Conservation (phyloP, 495 filamentous ascomycete species). For the Letharia columbiana region DNA sequence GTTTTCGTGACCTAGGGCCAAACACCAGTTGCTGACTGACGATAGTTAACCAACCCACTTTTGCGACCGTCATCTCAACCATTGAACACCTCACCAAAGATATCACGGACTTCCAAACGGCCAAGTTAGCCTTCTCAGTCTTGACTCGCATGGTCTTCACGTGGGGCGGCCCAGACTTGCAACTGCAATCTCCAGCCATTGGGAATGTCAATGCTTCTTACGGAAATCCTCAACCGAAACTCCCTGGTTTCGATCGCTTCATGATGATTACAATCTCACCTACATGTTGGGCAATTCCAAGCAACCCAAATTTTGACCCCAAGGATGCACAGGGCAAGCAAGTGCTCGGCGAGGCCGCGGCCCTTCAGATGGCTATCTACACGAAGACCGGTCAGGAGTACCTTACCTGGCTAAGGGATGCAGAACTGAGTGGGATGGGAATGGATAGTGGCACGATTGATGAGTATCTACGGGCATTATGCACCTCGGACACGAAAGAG, state of each 20-base stretch:
- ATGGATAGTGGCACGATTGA: constrained; percentile 44
- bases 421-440: constrained; percentile 46
- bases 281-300: constrained; percentile 76
- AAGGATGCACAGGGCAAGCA: constrained; percentile 78
- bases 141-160: constrained; percentile 65
- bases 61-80: constrained; percentile 75
- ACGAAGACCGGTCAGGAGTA: constrained; percentile 67
- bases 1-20: constrained; percentile 18
- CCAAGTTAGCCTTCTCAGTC: constrained; percentile 76
- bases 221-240: constrained; percentile 38
- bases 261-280: constrained; percentile 83
- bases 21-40: constrained; percentile 11
- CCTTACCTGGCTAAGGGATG: constrained; percentile 44
- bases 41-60: constrained; percentile 71
- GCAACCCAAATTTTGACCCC: constrained; percentile 64
- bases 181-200: constrained; percentile 39
- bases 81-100: constrained; percentile 77
- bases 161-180: constrained; percentile 79
- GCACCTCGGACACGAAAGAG: constrained; percentile 41
- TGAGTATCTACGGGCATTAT: constrained; percentile 48
- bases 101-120: constrained; percentile 62
- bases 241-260: constrained; percentile 89
- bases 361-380: constrained; percentile 78
- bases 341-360: constrained; percentile 75
- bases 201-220: constrained; percentile 26